phyloP scores from a whole-genome alignment of 352 stramenopile species.

The Globisporangium perplexum region DNA sequence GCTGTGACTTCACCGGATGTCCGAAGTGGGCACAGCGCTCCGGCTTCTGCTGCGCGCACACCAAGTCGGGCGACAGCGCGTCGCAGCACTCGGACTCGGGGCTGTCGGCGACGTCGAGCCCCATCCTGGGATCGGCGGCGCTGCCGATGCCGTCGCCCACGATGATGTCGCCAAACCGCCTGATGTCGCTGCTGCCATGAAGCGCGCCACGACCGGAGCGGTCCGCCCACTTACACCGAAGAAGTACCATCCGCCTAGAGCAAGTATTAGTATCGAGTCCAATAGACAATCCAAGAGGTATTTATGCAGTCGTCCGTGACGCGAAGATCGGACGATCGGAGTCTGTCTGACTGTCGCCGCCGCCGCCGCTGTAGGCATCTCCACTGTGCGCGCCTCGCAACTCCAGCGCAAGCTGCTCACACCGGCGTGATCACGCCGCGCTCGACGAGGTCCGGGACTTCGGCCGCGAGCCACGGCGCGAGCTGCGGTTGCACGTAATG shows the following conservation, averaged over 20 bases:
- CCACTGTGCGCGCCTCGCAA: too few species aligned
- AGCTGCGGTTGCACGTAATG: constrained; percentile 32
- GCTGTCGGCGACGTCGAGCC: constrained; percentile 5
- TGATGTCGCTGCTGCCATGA: constrained; percentile 55
- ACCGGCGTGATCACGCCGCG: constrained; percentile 67
- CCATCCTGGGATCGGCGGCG: not conserved
- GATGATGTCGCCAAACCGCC: constrained; percentile 54
- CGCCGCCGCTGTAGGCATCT: too few species aligned
- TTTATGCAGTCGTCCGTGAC: too few species aligned
- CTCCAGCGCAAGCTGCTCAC: constrained; percentile 19
- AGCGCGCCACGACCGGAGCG: not conserved
- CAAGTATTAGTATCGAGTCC: too few species aligned
- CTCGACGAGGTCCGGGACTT: constrained; percentile 84
- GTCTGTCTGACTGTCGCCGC: too few species aligned
- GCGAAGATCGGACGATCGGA: too few species aligned
- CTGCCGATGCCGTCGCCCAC: constrained; percentile 38
- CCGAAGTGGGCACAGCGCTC: constrained; percentile 83
- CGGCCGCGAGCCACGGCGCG: constrained; percentile 80
- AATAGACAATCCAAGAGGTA: too few species aligned
- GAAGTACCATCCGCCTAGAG: too few species aligned
- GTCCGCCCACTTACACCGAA: constrained; percentile 3
- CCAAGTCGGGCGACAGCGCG: constrained; percentile 34
- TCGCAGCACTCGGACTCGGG: not conserved
- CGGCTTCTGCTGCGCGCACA: constrained; percentile 81
- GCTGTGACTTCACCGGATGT: constrained; percentile 73